phyloP scores from a whole-genome alignment of 495 filamentous ascomycete genomes.

The Lepraria neglecta region DNA sequence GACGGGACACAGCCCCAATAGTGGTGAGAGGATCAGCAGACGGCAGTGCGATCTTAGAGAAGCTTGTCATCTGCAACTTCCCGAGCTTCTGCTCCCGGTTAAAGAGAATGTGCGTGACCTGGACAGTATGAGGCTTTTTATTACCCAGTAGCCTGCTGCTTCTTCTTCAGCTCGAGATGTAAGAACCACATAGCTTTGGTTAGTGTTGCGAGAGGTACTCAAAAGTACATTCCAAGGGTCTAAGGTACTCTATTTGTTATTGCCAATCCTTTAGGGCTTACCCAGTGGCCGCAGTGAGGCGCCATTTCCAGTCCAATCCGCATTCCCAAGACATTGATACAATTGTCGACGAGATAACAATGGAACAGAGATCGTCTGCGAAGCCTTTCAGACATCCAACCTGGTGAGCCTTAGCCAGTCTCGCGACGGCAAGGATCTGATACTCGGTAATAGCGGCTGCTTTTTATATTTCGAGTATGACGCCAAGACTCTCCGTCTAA shows the following conservation, averaged over 20 bases:
- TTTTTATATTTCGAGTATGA: constrained; percentile 6
- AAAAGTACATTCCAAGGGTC: neutral
- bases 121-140: constrained; percentile 5
- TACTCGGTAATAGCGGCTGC: constrained; percentile 5
- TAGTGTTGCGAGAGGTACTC: neutral
- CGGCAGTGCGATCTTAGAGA: constrained; percentile 7
- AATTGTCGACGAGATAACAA: too few relatives aligned
- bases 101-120: neutral
- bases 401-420: too few relatives aligned
- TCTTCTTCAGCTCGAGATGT: neutral
- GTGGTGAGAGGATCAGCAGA: constrained; percentile 1
- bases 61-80: constrained; percentile 1
- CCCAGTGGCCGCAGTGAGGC: neutral
- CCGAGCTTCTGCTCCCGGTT: neutral
- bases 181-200: neutral
- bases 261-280: neutral
- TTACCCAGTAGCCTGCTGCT: too few relatives aligned
- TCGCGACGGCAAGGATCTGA: too few relatives aligned
- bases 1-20: neutral
- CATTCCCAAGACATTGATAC: too few relatives aligned
- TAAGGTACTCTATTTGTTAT: neutral
- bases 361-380: too few relatives aligned
- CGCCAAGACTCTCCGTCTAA: constrained; percentile 2
- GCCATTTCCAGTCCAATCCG: neutral
- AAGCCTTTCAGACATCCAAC: too few relatives aligned